Evolutionary conservation across 1,284 basidiomycete genomes (phyloP), one percentile per base, ranked within the genome.

Genomic region (Trichosporon coremiiforme): DNA sequence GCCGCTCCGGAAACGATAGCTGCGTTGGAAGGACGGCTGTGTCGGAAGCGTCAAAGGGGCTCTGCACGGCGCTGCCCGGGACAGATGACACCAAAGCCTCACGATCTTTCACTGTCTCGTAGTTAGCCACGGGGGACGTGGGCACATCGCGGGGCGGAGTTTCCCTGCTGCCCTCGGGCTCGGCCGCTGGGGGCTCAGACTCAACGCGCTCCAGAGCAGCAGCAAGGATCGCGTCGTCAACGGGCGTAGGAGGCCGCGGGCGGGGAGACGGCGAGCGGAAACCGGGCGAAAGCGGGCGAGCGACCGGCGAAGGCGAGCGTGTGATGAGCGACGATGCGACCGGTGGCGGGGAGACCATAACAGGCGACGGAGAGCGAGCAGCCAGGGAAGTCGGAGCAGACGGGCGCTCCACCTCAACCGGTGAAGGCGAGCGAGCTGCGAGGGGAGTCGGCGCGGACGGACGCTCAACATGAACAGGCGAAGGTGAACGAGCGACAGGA

Each of bases 61-160:
- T 60, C 57, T 60, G 57, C 31, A 60, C 57, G 2, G 57, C 57
- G 31, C 57, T 60, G 13, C 57, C 57, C 5, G 57, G 57, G 1
- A 60, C 57, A 35, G 57, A 60, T 1, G 57, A 20, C 15, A 60
- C 57, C 29, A 33, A 3, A 0, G 29, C 57, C 31, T 60, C 57
- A 6, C 57, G 57, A n/a, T 60, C 31, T 31, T 60, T 60, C 15
- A 9, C 29, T 2, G 9, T n/a, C 29, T 57, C 55, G n/a, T 47
- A 47, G 45, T 20, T 10, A 38, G 10, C 8, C 36, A 6, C 36
- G 2, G 41, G 41, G 4, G 41, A 45, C 13, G 41, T 17, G 7
- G 41, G 41, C 41, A 4, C 41, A 45, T 45, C 41, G 10, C 17
- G 17, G 15, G 17, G 36, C 36, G 36, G 41, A 45, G 13, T n/a